Base-by-base conservation (phyloP, 1,284 basidiomycete species). In the Cryptococcus sp. region DNA sequence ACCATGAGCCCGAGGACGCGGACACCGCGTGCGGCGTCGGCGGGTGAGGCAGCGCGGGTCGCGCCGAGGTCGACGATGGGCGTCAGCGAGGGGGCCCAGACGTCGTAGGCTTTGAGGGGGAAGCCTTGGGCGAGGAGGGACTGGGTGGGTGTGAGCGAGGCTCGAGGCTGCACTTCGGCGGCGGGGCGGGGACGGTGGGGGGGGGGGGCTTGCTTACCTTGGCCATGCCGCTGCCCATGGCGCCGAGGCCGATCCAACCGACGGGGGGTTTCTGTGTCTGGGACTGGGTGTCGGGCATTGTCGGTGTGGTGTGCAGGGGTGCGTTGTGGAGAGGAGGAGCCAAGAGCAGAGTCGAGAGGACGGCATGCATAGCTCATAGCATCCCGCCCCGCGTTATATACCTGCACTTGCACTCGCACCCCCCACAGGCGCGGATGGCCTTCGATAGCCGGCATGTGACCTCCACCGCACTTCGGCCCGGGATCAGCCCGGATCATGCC, bases 1-100 rank as follows among this genome's bases (percentile, higher is more conserved):
- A 76, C 72, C 74, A 76, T 76, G 37, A 76, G 58, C 4, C 63
- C 68, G n/a, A 76, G 52, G 8, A 72, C 64, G 21, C 69, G 53
- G 15, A 67, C 67, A 11, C 51, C 67, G 13, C 55, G 53, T 1
- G 67, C 67, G 2, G 67, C 70, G 35, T 67, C 65, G 4, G 54
- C 48, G 5, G 70, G 72, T 0, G 63, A 60, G 0, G 50, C 42
- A 16, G 48, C 58, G 0, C 54, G 43, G 2, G 46, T 56, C 6
- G 64, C 70, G 2, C 72, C 72, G 2, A 46, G 50, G 13, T 62
- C 52, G 1, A 63, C 69, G 2, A 65, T 68, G 23, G 56, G 59
- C 24, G 70, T 64, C 3, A 76, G 55, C 0, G 74, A 76, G 2
- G 71, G 71, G 11, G 61, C 51, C 36, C 62, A 72, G 4, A 75